Evolutionary conservation across 305 asterid species (phyloP).

Genomic region (Fraxinus platypoda): DNA sequence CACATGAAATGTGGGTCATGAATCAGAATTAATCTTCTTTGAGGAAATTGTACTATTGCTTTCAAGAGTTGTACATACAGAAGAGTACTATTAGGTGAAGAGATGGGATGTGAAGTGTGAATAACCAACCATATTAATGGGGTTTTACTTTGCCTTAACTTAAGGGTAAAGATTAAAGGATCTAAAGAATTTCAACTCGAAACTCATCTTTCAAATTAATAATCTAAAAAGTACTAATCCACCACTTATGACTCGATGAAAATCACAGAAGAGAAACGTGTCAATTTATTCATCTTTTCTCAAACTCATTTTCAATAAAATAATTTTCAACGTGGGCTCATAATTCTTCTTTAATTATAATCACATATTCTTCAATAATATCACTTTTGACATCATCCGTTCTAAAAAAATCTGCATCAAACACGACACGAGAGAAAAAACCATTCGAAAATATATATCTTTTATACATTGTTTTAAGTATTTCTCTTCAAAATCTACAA

Average conservation of each 20-base stretch:
- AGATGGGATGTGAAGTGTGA: slow-evolving; percentile 32
- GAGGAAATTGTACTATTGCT: slow-evolving; percentile 37
- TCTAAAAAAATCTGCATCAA: neutral
- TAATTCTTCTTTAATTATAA: neutral
- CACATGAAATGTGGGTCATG: slow-evolving; percentile 53
- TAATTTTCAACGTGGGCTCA: neutral
- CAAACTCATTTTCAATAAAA: no score
- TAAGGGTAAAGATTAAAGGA: slow-evolving; percentile 52
- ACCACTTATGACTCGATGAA: neutral
- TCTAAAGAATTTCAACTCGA: slow-evolving; percentile 31
- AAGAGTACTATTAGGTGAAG: slow-evolving; percentile 29
- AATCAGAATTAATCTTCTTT: slow-evolving; percentile 28
- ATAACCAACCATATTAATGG: slow-evolving; percentile 41
- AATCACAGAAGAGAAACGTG: neutral
- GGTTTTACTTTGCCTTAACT: slow-evolving; percentile 52
- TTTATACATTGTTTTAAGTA: no score
- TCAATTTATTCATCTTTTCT: neutral
- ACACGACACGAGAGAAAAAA: neutral
- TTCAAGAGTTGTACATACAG: slow-evolving; percentile 23
- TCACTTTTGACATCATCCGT: neutral
- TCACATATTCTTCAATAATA: neutral
- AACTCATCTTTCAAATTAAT: slow-evolving; percentile 9
- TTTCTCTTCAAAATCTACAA: neutral
- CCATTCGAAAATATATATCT: no score
- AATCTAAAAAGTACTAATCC: neutral